Conservation (phyloP, 2,329 filamentous ascomycete species). For the Fusarium austroafricanum region DNA sequence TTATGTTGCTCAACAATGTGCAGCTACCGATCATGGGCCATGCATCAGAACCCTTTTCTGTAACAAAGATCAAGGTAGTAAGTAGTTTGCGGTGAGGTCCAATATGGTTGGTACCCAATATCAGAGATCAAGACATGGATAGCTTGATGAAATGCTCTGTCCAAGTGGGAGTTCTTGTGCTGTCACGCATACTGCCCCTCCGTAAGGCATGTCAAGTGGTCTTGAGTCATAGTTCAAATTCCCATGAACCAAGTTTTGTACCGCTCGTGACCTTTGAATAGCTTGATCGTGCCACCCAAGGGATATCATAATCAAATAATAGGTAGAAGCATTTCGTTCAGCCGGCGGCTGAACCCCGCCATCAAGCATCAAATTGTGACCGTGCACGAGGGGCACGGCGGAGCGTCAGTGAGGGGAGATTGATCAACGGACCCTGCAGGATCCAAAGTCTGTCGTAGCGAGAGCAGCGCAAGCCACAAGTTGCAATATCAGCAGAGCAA, state of each 20-base stretch:
- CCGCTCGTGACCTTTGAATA: slow-evolving; percentile 3
- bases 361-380: slow-evolving; percentile 17
- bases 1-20: neutral
- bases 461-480: slow-evolving; percentile 26
- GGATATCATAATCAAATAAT: neutral
- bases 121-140: slow-evolving; percentile 23
- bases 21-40: slow-evolving; percentile 6
- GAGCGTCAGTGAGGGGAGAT: slow-evolving; percentile 33
- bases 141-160: slow-evolving; percentile 17
- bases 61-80: neutral
- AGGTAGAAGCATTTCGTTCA: neutral
- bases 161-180: slow-evolving; percentile 3
- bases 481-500: neutral
- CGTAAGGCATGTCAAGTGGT: neutral
- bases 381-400: slow-evolving; percentile 33
- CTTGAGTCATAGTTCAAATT: neutral
- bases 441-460: slow-evolving; percentile 15
- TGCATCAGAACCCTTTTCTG: slow-evolving; percentile 10
- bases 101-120: slow-evolving; percentile 24
- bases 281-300: neutral
- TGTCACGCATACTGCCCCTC: slow-evolving; percentile 20
- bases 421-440: slow-evolving; percentile 43
- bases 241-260: slow-evolving; percentile 1
- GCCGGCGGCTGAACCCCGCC: slow-evolving; percentile 24
- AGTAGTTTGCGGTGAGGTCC: slow-evolving; percentile 36